Conservation (phyloP, 805 yeast species). For the Candida golubevii region DNA sequence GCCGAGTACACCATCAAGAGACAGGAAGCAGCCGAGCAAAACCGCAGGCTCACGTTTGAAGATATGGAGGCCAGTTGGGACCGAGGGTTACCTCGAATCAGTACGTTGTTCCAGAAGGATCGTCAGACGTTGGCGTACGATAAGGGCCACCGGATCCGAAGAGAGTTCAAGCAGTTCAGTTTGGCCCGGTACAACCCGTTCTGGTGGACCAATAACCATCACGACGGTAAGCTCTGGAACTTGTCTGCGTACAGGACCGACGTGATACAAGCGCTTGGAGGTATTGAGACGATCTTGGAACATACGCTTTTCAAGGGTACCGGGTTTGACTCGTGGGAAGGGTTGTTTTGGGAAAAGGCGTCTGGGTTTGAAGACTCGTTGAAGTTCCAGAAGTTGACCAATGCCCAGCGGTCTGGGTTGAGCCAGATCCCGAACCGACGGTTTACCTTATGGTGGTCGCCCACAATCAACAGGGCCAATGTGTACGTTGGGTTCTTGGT, state of each 20-base stretch:
- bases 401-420: conserved; percentile 95
- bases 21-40: conserved; percentile 79
- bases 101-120: conserved; percentile 92
- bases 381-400: conserved; percentile 90
- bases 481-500: conserved; percentile 97
- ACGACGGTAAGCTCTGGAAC: conserved; percentile 96
- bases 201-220: conserved; percentile 94
- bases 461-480: conserved; percentile 95
- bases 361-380: conserved; percentile 95
- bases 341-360: conserved; percentile 96
- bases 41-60: conserved; percentile 83
- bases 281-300: conserved; percentile 91
- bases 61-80: conserved; percentile 96
- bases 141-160: conserved; percentile 84
- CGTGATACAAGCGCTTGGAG: conserved; percentile 95
- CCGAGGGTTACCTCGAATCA: conserved; percentile 92
- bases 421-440: conserved; percentile 97
- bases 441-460: conserved; percentile 99
- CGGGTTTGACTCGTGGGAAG: conserved; percentile 98
- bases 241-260: conserved; percentile 89
- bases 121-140: conserved; percentile 92
- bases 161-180: conserved; percentile 71
- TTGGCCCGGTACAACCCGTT: conserved; percentile 76
- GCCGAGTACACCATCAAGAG: conserved; percentile 91
- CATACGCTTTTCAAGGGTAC: conserved; percentile 95